Base-by-base conservation (phyloP, 148 eudicot species). In the Fagopyrum tataricum region DNA sequence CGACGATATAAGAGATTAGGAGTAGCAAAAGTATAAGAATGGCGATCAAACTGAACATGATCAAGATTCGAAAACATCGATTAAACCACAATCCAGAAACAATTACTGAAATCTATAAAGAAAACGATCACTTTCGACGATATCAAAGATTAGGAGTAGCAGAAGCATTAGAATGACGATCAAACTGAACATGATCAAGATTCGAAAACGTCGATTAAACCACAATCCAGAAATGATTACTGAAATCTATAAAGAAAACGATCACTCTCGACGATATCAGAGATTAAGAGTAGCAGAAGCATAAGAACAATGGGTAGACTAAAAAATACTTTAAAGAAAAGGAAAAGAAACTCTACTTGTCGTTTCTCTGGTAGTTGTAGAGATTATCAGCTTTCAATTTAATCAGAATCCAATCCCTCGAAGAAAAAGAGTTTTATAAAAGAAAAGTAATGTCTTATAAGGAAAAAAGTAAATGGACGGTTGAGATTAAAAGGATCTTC, bases 1-100 rank as follows among this genome's bases (percentile, higher is more conserved):
- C 21, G 37, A 21, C 13, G 37, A 56, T 6, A 20, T 56, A 12
- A 8, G 67, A 13, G 26, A 12, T 55, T 26, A 18, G 11, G 61
- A 13, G 41, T 11, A 61, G 67, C 67, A 61, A 40, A 13, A 61
- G 67, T 14, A 68, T 49, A 39, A n/a, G n/a, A n/a, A 86, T 84
- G 9, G 23, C 15, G 61, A 44, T 31, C 44, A 20, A 70, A 58
- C 79, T 21, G 73, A 64, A 67, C 40, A 72, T 17, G 9, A 79
- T 9, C 64, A 62, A 14, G 43, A 69, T 51, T 49, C 59, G 46
- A 41, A 79, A 72, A 64, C 69, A 64, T 15, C 20, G 44, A 69
- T 72, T 61, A 58, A 55, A 6, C 31, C 75, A 72, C 39, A 37
- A 74, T 74, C 79, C 40, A 4, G 13, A 17, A 61, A 56, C 26